Evolutionary conservation across 805 yeast species (phyloP), one percentile per base, ranked within the genome.

Genomic region (Kluyveromyces lactis): DNA sequence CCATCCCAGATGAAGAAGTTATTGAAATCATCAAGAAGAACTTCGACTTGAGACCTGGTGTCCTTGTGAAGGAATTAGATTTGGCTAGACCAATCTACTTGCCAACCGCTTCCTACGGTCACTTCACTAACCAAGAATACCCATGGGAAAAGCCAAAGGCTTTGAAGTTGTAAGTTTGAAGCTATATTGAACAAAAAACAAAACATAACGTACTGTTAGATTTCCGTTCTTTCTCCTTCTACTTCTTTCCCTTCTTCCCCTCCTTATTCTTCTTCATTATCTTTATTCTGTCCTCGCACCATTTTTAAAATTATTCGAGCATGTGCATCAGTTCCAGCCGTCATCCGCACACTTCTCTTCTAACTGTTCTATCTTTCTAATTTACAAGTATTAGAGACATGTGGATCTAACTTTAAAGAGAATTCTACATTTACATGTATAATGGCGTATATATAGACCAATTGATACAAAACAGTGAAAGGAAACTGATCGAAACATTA

Each of bases 1-100:
- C 85, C 68, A 75, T 81, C 75, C 64, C 90, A 42, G 83, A 92
- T 51, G 85, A 77, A 41, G 90, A 92, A 75, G 80, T 92, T 63
- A 97, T 90, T 49, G 84, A 72, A 49, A 86, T 92, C 66, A 83
- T 92, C 71, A 75, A 78, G 67, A 79, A 84, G 71, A 92, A 92
- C 84, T 92, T 92, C 62, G 97, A 92, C 71, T 77, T 92, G 66
- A 90, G 98, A 79, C 99, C 99, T 50, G 99, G 99, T 86, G 92
- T 84, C 57, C 79, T 92, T 68, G 99, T 92, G 64, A 86, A 73
- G 69, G 96, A 89, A 68, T 80, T 92, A 63, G 92, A 92, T 67
- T 79, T 92, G 65, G 98, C 98, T 51, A 86, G 96, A 74, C 99
- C 99, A 69, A 92, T 92, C 71, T 92, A 92, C 79, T 79, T 86